Conservation (phyloP, 2,329 filamentous ascomycete species). For the Huntiella omanensis region DNA sequence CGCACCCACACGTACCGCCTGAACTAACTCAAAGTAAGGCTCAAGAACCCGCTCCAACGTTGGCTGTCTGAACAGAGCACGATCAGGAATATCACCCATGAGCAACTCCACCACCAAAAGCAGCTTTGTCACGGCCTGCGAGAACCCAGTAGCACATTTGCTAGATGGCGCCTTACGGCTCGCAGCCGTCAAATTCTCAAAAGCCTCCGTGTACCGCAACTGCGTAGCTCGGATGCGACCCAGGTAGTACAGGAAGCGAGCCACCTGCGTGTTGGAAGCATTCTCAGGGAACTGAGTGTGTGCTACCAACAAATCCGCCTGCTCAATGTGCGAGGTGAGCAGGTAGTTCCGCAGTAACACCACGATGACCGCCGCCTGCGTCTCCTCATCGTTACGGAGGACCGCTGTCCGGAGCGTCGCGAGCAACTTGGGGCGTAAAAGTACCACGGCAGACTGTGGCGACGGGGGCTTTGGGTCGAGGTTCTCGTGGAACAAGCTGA, state of each 20-base stretch:
- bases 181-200: slow-evolving; percentile 80
- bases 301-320: slow-evolving; percentile 86
- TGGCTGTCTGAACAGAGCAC: slow-evolving; percentile 79
- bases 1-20: slow-evolving; percentile 91
- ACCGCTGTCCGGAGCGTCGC: slow-evolving; percentile 87
- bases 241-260: slow-evolving; percentile 91
- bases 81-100: slow-evolving; percentile 97
- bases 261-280: slow-evolving; percentile 95
- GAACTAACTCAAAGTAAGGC: slow-evolving; percentile 85
- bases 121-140: slow-evolving; percentile 92
- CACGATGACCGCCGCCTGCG: slow-evolving; percentile 90
- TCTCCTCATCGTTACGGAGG: slow-evolving; percentile 87
- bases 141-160: slow-evolving; percentile 77
- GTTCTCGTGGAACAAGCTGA: slow-evolving; percentile 86
- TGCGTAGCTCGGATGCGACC: slow-evolving; percentile 93
- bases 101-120: slow-evolving; percentile 87
- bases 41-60: slow-evolving; percentile 72
- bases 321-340: slow-evolving; percentile 85
- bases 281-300: slow-evolving; percentile 90
- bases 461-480: slow-evolving; percentile 74
- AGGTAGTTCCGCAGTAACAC: slow-evolving; percentile 91
- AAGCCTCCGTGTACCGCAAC: slow-evolving; percentile 88
- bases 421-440: slow-evolving; percentile 70
- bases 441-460: slow-evolving; percentile 68
- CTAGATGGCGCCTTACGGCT: slow-evolving; percentile 89